These are phyloP conservation scores for Hyphodiscus sp. DNA, from an alignment of 2,329 filamentous ascomycete genomes.

Conservation along the genomic window DNA sequence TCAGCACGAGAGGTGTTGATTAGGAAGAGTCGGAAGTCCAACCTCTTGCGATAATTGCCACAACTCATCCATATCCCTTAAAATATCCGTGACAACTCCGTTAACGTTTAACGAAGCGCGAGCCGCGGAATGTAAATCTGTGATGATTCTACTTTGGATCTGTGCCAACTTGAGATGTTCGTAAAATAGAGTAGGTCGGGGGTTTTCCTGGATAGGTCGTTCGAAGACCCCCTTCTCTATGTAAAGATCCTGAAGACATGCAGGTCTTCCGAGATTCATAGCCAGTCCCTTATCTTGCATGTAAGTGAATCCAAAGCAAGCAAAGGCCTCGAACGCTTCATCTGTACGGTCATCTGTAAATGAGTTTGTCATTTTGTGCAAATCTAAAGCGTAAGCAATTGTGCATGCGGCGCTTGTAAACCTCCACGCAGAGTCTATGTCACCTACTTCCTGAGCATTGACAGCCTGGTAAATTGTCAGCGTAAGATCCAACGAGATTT, in stretches of 20 bases:
- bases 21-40: not conserved
- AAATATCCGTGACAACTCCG: not conserved
- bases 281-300: constrained; percentile 13
- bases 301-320: constrained; percentile 9
- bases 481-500: not conserved
- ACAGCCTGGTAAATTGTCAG: not conserved
- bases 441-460: constrained; percentile 10
- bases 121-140: not conserved
- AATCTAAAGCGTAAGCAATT: constrained; percentile 5
- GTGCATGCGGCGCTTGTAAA: constrained; percentile 3
- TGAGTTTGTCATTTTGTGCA: constrained; percentile 2
- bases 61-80: not conserved
- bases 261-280: constrained; percentile 9
- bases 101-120: not conserved
- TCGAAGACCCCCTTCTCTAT: constrained; percentile 7
- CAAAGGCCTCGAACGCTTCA: constrained; percentile 5
- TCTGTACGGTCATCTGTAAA: not conserved
- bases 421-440: constrained; percentile 8
- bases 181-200: not conserved
- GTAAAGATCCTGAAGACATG: constrained; percentile 4
- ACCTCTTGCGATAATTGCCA: not conserved
- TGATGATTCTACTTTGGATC: not conserved
- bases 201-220: not conserved
- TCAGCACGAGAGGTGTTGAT: not conserved
- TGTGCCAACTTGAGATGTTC: not conserved